A percentile compares a stretch with the other conserved stretches of the same genome.
Conservation (phyloP, 768 basidiomycete genomes). For the Butyriboletus loyo region DNA sequence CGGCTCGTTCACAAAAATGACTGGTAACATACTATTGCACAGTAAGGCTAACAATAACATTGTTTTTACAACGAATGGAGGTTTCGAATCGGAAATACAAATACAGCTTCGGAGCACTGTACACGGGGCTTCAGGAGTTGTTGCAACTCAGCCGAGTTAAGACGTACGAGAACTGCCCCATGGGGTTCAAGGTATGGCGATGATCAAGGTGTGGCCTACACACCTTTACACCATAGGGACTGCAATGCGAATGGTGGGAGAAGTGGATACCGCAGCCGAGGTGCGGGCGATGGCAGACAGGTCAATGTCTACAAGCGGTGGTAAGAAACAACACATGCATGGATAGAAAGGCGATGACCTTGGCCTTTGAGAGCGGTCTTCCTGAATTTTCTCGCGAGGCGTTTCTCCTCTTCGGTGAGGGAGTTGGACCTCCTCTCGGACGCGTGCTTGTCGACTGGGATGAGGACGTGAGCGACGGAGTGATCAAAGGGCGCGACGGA, state of each 20-base stretch:
- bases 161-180: background rate
- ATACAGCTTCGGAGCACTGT: constrained; percentile 17
- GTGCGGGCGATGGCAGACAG: constrained; percentile 81
- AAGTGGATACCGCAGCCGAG: constrained; percentile 65
- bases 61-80: background rate
- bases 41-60: constrained; percentile 1
- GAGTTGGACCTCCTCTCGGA: constrained; percentile 40
- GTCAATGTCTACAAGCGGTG: constrained; percentile 41
- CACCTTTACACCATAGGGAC: constrained; percentile 21
- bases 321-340: background rate
- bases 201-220: background rate
- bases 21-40: constrained; percentile 1
- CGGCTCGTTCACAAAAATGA: background rate
- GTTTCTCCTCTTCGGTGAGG: constrained; percentile 61
- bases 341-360: constrained; percentile 31
- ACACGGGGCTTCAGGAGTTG: constrained; percentile 1
- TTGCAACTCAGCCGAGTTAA: background rate
- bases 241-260: constrained; percentile 34
- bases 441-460: constrained; percentile 25
- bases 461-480: constrained; percentile 4
- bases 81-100: constrained; percentile 10
- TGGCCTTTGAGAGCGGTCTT: constrained; percentile 67
- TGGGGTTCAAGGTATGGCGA: background rate
- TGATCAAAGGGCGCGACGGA: background rate
- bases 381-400: constrained; percentile 64